phyloP scores from a whole-genome alignment of 768 basidiomycete species.

The Terana coerulea region DNA sequence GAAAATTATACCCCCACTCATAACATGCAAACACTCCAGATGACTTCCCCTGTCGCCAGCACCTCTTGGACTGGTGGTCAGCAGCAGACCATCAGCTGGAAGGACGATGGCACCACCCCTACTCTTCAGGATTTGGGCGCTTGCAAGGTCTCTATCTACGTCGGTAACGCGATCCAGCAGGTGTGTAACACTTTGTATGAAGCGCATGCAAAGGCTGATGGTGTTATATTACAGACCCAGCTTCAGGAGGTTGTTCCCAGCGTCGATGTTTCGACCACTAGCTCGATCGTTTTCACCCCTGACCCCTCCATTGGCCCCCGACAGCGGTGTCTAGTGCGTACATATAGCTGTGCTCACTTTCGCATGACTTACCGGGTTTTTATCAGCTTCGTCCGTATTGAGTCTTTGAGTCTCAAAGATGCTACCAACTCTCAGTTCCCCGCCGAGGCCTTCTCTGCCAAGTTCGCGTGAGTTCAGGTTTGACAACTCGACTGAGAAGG shows the following conservation, averaged over 20 bases:
- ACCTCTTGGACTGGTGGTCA: constrained; percentile 50
- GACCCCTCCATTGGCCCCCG: constrained; percentile 7
- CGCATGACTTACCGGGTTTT: neutral
- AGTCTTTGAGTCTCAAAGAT: constrained; percentile 55
- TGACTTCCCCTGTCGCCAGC: constrained; percentile 49
- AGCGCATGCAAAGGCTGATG: neutral
- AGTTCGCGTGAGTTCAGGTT: constrained; percentile 70
- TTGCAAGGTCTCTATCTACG: constrained; percentile 54
- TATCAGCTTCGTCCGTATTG: constrained; percentile 72
- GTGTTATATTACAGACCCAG: constrained; percentile 38
- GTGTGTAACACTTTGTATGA: constrained; percentile 28
- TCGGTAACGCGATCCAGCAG: constrained; percentile 60
- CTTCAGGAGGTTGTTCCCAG: constrained; percentile 48
- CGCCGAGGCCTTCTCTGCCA: constrained; percentile 72
- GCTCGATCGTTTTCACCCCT: constrained; percentile 30
- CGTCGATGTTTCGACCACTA: constrained; percentile 49
- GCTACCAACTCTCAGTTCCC: constrained; percentile 48
- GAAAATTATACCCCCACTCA: no score
- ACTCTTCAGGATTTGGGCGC: constrained; percentile 48
- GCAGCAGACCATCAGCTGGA: constrained; percentile 50
- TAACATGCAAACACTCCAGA: constrained; percentile 32
- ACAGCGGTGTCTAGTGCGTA: constrained; percentile 11
- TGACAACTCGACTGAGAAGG: neutral
- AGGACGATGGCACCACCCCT: constrained; percentile 49
- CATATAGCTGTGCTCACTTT: neutral